These are phyloP conservation scores for Sphagnum contortum DNA, from an alignment of 225 moss, liverwort and hornwort species.

Conservation along the genomic window DNA sequence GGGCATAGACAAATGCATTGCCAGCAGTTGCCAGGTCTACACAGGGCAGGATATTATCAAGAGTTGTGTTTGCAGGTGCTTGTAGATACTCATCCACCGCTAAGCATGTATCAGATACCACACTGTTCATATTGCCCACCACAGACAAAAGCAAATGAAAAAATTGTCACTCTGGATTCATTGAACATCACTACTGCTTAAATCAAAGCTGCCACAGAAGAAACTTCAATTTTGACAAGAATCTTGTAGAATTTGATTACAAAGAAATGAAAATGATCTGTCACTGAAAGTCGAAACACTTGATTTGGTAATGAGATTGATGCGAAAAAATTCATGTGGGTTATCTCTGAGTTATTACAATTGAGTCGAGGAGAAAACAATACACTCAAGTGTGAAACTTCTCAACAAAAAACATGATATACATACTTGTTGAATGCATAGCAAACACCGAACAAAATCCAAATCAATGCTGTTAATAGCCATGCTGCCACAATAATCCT, in stretches of 20 bases:
- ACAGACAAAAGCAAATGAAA: too few species aligned
- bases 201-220: too few species aligned
- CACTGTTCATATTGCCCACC: slow-evolving; percentile 13
- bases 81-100: slow-evolving; percentile 52
- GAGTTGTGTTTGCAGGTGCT: slow-evolving; percentile 58
- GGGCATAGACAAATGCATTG: slow-evolving; percentile 24
- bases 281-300: neutral
- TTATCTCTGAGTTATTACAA: too few species aligned
- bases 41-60: slow-evolving; percentile 56
- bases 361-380: too few species aligned
- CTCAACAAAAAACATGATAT: neutral
- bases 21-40: slow-evolving; percentile 48
- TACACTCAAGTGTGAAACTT: too few species aligned
- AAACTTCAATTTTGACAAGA: too few species aligned
- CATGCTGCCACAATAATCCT: slow-evolving; percentile 48
- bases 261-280: neutral
- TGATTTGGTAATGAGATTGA: too few species aligned
- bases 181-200: too few species aligned
- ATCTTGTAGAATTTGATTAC: neutral
- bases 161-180: too few species aligned
- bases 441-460: slow-evolving; percentile 55
- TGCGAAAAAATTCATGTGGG: too few species aligned
- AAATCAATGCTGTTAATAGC: slow-evolving; percentile 35
- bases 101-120: slow-evolving; percentile 50
- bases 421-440: slow-evolving; percentile 50